Percentiles rank a stretch among this genome's conserved stretches.
Conservation (phyloP, 2,329 filamentous ascomycete genomes). For the Apiospora rasikravindrae region DNA sequence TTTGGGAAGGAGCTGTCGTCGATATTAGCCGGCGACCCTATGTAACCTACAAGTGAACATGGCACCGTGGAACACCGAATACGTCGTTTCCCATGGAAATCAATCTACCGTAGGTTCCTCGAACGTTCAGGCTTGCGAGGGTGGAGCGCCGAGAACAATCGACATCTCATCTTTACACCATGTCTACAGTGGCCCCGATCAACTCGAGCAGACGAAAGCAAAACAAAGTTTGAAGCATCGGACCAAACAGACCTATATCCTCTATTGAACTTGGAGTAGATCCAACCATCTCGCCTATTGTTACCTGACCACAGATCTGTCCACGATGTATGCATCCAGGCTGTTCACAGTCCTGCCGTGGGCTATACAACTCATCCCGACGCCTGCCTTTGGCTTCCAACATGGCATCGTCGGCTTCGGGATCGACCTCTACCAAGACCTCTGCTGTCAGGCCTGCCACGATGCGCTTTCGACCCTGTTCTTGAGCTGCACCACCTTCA, state of each 20-base stretch:
- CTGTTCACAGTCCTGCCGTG: neutral
- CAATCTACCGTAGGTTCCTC: too few species aligned
- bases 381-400: neutral
- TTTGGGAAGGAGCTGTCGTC: neutral
- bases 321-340: neutral
- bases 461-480: constrained; percentile 33
- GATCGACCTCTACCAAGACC: constrained; percentile 34
- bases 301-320: neutral
- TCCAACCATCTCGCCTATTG: neutral
- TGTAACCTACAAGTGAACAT: neutral
- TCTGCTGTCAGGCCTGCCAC: constrained; percentile 36
- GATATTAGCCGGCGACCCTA: neutral
- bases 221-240: too few species aligned
- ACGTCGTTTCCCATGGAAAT: neutral
- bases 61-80: neutral
- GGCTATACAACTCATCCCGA: neutral
- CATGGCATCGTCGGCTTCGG: constrained; percentile 37
- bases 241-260: neutral
- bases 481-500: constrained; percentile 36
- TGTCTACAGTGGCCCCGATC: too few species aligned
- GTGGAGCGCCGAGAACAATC: too few species aligned
- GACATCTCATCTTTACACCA: too few species aligned
- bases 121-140: too few species aligned
- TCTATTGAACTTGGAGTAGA: too few species aligned
- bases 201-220: too few species aligned